Percentiles rank a stretch among this genome's conserved stretches.
These are phyloP conservation scores for Crataegus laevigata DNA, from an alignment of 306 rosid genomes.

Conservation along the genomic window DNA sequence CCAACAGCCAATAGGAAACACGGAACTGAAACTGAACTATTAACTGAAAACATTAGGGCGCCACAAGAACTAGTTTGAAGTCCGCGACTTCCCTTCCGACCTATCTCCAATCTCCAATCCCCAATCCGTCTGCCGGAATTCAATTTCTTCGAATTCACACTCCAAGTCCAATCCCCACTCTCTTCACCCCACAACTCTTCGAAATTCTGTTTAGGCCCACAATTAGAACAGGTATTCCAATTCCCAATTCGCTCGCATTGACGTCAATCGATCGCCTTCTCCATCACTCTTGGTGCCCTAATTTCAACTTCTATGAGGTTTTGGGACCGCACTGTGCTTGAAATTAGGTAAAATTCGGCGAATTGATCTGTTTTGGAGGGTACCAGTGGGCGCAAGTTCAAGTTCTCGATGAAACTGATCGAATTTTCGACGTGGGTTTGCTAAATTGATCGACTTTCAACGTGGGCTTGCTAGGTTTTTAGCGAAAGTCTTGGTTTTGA, in stretches of 20 bases:
- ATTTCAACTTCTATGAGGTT: slow-evolving; percentile 22
- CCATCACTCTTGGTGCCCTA: slow-evolving; percentile 2
- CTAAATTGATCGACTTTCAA: slow-evolving; percentile 10
- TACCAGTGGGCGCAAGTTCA: neutral
- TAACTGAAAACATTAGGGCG: slow-evolving; percentile 7
- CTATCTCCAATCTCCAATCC: neutral
- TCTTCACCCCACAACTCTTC: neutral
- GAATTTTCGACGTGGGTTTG: slow-evolving; percentile 7
- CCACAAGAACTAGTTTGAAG: slow-evolving; percentile 14
- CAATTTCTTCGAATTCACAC: neutral
- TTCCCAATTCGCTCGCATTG: slow-evolving; percentile 1
- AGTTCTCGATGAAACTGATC: slow-evolving; percentile 13
- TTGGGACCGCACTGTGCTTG: neutral
- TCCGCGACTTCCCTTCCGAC: slow-evolving; percentile 19
- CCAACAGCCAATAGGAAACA: neutral
- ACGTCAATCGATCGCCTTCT: slow-evolving; percentile 31
- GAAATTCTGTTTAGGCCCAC: slow-evolving; percentile 9
- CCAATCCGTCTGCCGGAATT: neutral
- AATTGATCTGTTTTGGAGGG: slow-evolving; percentile 7
- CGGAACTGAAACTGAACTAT: slow-evolving; percentile 23
- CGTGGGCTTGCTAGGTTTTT: slow-evolving; percentile 13
- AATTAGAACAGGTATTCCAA: slow-evolving; percentile 12
- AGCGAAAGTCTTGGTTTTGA: slow-evolving; percentile 9
- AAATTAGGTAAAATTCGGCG: neutral
- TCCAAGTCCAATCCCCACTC: slow-evolving; percentile 4